Evolutionary conservation across 805 yeast genomes (phyloP), one percentile per base, ranked within the genome.

Genomic region (Hanseniaspora clermontiae): DNA sequence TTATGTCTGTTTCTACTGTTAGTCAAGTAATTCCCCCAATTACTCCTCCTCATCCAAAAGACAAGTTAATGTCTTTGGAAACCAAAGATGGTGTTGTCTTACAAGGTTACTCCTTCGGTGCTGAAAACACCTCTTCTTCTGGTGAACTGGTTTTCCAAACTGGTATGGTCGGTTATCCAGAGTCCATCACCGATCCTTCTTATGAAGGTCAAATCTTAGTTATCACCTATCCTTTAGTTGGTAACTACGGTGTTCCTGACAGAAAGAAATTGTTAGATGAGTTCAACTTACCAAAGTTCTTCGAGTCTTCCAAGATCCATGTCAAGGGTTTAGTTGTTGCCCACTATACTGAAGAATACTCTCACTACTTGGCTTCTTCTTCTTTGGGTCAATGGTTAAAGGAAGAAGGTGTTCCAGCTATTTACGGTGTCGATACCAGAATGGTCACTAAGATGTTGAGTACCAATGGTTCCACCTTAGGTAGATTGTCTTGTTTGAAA

Each of bases 131-230:
- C 29, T 81, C 82, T 57, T 37, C 54, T 32, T 95, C 97, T 57
- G 98, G 98, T 78, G 98, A 93, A 75, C 81, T 95, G 65, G 98
- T 93, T 59, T 93, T 93, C 81, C 97, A 95, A 74, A 93, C 98
- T 61, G 97, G 98, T 76, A 90, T 93, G 96, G 97, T 93, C 64
- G 98, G 98, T 60, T 93, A 93, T 71, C 98, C 97, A 43, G 98
- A 93, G 73, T 83, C 97, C 54, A 81, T 93, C 71, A 89, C 98
- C 43, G 98, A 93, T 73, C 98, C 98, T 59, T 93, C 97, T 47
- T 93, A 93, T 72, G 90, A 87, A 68, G 98, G 98, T 61, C 98
- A 93, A 74, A 91, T 93, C 67, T 75, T 93, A 69, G 97, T 93
- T 61, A 86, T 93, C 72, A 93, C 98, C 55, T 93, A 83, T 71